These are phyloP conservation scores for Aspergillus puulaauensis DNA, from an alignment of 2,329 filamentous ascomycete species.

Conservation along the genomic window DNA sequence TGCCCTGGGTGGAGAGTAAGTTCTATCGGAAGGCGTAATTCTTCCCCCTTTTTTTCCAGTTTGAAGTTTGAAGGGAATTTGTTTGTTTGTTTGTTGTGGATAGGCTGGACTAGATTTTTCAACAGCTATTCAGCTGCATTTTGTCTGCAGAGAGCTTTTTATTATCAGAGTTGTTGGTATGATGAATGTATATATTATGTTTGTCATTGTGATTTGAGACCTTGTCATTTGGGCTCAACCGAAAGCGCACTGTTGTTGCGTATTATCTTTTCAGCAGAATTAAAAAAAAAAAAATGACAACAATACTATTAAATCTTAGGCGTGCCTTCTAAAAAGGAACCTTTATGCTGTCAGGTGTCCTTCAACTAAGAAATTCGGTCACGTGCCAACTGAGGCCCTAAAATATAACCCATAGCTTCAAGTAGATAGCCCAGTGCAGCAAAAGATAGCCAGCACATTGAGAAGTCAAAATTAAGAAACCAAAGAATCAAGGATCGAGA, in stretches of 20 bases:
- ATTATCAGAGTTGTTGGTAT: not conserved
- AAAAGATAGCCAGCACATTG: not conserved
- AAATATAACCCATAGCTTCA: not conserved
- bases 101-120: not conserved
- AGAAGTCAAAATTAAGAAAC: not conserved
- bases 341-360: not conserved
- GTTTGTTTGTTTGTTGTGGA: not conserved
- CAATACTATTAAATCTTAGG: not conserved
- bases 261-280: not conserved
- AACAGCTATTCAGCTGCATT: not conserved
- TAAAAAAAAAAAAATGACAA: not conserved
- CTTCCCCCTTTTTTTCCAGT: not conserved
- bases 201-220: not conserved
- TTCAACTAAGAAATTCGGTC: not conserved
- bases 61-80: no score
- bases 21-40: constrained; percentile 57
- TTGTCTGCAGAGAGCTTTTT: not conserved
- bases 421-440: not conserved
- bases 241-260: not conserved
- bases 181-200: not conserved
- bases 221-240: not conserved
- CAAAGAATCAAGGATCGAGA: not conserved
- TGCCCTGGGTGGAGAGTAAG: constrained; percentile 82
- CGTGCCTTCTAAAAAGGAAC: not conserved
- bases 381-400: not conserved